Conservation (phyloP, 371 early-diverging fungal genomes). For the Blakeslea trispora region DNA sequence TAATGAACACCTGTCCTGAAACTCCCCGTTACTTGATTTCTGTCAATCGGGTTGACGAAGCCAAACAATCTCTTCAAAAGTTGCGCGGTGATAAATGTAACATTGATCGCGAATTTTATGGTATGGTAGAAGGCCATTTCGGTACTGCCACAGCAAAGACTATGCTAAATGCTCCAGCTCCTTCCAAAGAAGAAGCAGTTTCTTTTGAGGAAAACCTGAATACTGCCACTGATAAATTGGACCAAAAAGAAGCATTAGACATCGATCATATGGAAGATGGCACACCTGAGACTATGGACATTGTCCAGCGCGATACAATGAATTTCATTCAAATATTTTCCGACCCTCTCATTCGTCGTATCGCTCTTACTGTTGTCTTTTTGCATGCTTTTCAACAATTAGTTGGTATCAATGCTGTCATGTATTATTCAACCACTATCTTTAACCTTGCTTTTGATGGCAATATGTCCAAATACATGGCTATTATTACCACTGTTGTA, state of each 20-base stretch:
- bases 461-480: slow-evolving; percentile 38
- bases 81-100: slow-evolving; percentile 69
- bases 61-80: slow-evolving; percentile 52
- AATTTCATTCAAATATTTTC: slow-evolving; percentile 30
- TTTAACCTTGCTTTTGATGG: slow-evolving; percentile 43
- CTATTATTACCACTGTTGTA: slow-evolving; percentile 47
- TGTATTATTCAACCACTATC: slow-evolving; percentile 59
- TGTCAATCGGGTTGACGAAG: slow-evolving; percentile 60
- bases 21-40: slow-evolving; percentile 74
- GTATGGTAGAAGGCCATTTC: slow-evolving; percentile 57
- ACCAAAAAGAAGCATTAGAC: too few species aligned
- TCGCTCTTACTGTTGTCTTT: slow-evolving; percentile 51
- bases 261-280: too few species aligned
- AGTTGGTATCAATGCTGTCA: slow-evolving; percentile 71
- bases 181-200: too few species aligned
- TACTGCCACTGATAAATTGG: too few species aligned
- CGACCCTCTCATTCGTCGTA: too few species aligned
- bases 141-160: slow-evolving; percentile 44
- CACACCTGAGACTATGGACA: too few species aligned
- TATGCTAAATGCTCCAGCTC: too few species aligned
- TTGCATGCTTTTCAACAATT: slow-evolving; percentile 57
- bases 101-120: slow-evolving; percentile 62
- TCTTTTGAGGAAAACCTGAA: too few species aligned
- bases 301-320: too few species aligned
- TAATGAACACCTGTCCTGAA: slow-evolving; percentile 74